Evolutionary conservation across 257 asterid species (phyloP), one percentile per base, ranked within the genome.

Genomic region (Verbena officinalis): DNA sequence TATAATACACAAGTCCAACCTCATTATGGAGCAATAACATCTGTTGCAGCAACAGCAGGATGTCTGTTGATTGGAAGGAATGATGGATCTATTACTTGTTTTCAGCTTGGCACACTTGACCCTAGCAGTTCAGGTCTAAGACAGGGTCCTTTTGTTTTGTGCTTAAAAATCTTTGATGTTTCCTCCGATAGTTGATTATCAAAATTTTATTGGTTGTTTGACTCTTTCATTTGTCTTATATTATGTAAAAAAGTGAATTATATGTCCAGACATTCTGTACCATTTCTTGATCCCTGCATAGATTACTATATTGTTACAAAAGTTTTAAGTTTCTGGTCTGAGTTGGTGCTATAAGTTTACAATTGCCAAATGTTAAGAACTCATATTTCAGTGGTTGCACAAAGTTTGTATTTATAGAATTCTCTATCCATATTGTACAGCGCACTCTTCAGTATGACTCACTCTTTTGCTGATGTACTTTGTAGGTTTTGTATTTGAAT

Each of bases 51-150:
- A 13, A 56, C 77, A 54, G 56, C 76, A 48, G 97, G 88, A 45
- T 80, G 80, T 73, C 74, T 93, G 66, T 59, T 81, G 57, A 80
- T 84, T 58, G 97, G 97, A 77, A 86, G 96, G 74, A 78, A 73
- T 67, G 96, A 90, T 81, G 99, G 99, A 69, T 85, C 94, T 45
- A 71, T 82, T 79, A 72, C 86, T 58, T 81, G 79, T 73, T 79
- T 78, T 75, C 95, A 81, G 80, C 89, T 90, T 69, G 96, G 95
- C 73, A 58, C 34, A 53, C 81, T 83, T 67, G 91, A 84, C 65
- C 82, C 88, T 36, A 73, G 65, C 53, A 77, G 77, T 68, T 81
- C 97, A 82, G 99, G 99, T 93, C 68, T 69, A 55, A 55, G 8
- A 23, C 56, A 42, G 65, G 74, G 52, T 15, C 55, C 33, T 60